Evolutionary conservation across 1,139 yeast genomes (phyloP).

Genomic region (Geotrichum reessii): DNA sequence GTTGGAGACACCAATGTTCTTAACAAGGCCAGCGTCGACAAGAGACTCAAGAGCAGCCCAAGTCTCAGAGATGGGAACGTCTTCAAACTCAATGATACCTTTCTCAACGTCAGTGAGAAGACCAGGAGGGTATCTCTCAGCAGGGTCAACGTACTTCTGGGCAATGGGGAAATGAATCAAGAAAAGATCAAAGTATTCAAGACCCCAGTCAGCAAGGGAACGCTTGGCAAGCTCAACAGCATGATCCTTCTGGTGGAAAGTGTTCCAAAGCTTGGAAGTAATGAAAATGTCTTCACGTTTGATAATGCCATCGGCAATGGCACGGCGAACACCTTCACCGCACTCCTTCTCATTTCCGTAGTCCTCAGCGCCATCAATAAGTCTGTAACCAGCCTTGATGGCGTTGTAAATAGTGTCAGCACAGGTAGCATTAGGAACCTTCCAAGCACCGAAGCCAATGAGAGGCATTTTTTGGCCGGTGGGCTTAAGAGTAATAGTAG

Average conservation of each 20-base stretch:
- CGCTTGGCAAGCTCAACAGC: constrained; percentile 45
- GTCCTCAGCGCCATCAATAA: constrained; percentile 42
- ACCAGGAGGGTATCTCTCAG: constrained; percentile 62
- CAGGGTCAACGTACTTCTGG: constrained; percentile 45
- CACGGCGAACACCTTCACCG: constrained; percentile 40
- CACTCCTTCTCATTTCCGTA: constrained; percentile 41
- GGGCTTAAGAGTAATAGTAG: constrained; percentile 29
- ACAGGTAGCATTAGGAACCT: constrained; percentile 38
- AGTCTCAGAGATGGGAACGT: constrained; percentile 69
- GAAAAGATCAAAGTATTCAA: constrained; percentile 57
- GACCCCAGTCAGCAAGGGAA: constrained; percentile 49
- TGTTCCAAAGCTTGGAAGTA: constrained; percentile 46
- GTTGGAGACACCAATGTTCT: constrained; percentile 80
- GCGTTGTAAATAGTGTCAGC: constrained; percentile 43
- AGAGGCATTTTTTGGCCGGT: constrained; percentile 43
- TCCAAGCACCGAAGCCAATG: constrained; percentile 50
- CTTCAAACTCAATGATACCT: constrained; percentile 49
- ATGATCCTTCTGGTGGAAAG: constrained; percentile 41
- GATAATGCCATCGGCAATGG: constrained; percentile 38
- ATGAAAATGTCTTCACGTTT: constrained; percentile 40
- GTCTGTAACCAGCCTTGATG: constrained; percentile 42
- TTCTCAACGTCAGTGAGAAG: constrained; percentile 59
- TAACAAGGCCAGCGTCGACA: constrained; percentile 58
- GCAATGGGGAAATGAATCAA: constrained; percentile 63
- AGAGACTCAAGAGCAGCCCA: constrained; percentile 69